Evolutionary conservation across 768 basidiomycete genomes (phyloP), one percentile per base, ranked within the genome.

Genomic region (Podaxis sp.): DNA sequence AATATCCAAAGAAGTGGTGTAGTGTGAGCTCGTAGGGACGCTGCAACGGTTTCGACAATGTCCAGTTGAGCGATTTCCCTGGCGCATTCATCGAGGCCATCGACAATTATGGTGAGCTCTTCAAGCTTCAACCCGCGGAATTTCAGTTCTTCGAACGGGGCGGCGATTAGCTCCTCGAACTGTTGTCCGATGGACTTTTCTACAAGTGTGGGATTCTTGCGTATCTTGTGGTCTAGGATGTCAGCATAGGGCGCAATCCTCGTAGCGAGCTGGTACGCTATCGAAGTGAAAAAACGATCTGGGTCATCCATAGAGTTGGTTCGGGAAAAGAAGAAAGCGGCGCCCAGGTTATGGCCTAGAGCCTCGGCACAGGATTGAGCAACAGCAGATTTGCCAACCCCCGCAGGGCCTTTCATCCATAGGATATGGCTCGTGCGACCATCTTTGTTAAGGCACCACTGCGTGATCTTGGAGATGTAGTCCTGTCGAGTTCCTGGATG

Each of bases 381-480:
- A 36, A 59, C 13, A 4, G 57, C 57, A 8, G 46, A 49, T 12
- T 59, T 59, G 28, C 57, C 57, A 19, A 59, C 48, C 46, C 57
- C 48, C 8, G 36, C 44, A 19, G 48, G 57, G 15, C 48, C 48
- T 26, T 59, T 24, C 46, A 51, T 33, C 57, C 57, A 48, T 13
- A 59, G 48, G 1, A 51, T 30, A 8, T 24, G 48, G 2, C 19
- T 36, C 2, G 28, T 11, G 4, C n/a, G 30, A 17, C 24, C 12
- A 11, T 5, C 8, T 8, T n/a, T 5, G 9, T 51, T 11, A 48
- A 22, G 54, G 11, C 8, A 11, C 54, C 39, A 56, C 5, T 24
- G 12, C 6, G 38, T 56, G 36, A 56, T 56, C 38, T 39, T 56
- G 17, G 26, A 11, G 38, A 56, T 56, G 38, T 56, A 56, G 2